These are phyloP conservation scores for Pouteria glomerata DNA, from an alignment of 148 eudicot genomes.

Conservation along the genomic window DNA sequence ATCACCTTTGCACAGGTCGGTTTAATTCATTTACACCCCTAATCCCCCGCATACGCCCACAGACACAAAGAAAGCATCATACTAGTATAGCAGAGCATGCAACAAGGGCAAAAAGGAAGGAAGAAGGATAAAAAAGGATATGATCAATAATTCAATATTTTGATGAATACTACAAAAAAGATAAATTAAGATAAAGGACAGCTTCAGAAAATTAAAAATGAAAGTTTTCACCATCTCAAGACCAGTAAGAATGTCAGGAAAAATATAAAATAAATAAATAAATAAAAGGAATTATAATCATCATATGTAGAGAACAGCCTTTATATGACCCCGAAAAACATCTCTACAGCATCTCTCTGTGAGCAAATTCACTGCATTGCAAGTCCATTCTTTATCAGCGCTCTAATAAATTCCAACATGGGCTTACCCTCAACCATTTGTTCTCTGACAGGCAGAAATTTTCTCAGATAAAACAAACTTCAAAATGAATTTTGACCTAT, in stretches of 20 bases:
- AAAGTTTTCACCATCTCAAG: neutral
- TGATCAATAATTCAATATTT: neutral
- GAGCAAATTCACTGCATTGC: too few relatives aligned
- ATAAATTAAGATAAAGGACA: neutral
- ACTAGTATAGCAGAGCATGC: neutral
- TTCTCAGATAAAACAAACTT: neutral
- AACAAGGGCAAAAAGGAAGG: neutral
- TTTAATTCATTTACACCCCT: too few relatives aligned
- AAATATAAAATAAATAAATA: neutral
- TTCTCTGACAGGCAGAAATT: neutral
- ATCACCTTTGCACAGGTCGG: too few relatives aligned
- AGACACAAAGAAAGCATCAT: neutral
- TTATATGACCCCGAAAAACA: slow-evolving; percentile 2
- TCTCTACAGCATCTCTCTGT: slow-evolving; percentile 9
- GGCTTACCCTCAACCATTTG: too few relatives aligned
- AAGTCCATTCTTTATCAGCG: too few relatives aligned
- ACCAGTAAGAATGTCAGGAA: too few relatives aligned
- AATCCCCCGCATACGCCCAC: too few relatives aligned
- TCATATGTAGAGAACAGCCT: neutral
- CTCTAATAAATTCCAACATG: too few relatives aligned
- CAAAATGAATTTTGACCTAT: neutral
- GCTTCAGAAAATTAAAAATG: neutral
- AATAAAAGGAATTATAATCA: neutral
- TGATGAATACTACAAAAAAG: neutral
- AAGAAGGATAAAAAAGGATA: neutral